These are phyloP conservation scores for Plantago rigida DNA, from an alignment of 305 asterid genomes.

Conservation along the genomic window DNA sequence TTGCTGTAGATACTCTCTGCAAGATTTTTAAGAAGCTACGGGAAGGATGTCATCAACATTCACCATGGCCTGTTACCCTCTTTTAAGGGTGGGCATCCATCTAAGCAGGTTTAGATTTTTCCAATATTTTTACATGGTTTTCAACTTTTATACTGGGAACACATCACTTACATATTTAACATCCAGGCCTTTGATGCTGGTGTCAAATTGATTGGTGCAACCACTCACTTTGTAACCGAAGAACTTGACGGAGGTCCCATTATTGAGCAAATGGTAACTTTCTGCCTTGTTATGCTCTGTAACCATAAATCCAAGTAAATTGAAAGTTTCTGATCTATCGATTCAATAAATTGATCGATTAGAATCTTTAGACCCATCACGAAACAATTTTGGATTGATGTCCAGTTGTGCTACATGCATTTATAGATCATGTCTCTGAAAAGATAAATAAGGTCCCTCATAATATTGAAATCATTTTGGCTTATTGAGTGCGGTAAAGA, in stretches of 20 bases:
- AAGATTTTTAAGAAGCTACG: constrained; percentile 55
- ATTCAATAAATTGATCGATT: no score
- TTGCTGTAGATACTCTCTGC: constrained; percentile 68
- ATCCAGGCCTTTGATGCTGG: constrained; percentile 86
- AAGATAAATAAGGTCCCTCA: no score
- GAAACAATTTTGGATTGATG: no score
- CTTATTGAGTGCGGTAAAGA: no score
- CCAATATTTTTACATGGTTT: constrained; percentile 6
- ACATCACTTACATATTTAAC: constrained; percentile 11
- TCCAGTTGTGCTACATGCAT: no score
- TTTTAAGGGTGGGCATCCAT: constrained; percentile 87
- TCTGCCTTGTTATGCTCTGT: constrained; percentile 9
- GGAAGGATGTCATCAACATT: constrained; percentile 76
- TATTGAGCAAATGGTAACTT: constrained; percentile 83
- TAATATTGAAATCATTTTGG: no score
- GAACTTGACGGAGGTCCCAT: constrained; percentile 92
- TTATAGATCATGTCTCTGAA: no score
- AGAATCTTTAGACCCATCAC: no score
- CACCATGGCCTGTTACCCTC: constrained; percentile 93
- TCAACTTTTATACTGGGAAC: constrained; percentile 1
- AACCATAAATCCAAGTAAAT: constrained; percentile 2
- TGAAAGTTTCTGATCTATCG: background rate
- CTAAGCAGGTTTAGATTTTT: constrained; percentile 56
- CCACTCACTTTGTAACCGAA: constrained; percentile 85
- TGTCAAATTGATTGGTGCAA: constrained; percentile 93